These are phyloP conservation scores for Xylaria intraflava DNA, from an alignment of 495 filamentous ascomycete genomes.

Conservation along the genomic window DNA sequence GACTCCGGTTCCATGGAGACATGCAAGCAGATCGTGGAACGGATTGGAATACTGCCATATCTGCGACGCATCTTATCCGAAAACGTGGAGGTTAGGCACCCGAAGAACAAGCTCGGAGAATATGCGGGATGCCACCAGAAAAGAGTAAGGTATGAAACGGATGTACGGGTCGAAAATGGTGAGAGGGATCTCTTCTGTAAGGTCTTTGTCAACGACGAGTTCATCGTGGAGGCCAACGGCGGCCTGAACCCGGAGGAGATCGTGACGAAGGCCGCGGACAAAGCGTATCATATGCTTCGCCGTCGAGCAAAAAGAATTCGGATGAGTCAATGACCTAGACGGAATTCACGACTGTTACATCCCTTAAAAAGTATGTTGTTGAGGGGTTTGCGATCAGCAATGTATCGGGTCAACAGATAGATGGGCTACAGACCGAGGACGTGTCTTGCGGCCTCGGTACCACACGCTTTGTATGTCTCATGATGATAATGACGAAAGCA, in stretches of 20 bases:
- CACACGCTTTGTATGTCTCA: too few relatives aligned
- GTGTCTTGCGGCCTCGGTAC: too few relatives aligned
- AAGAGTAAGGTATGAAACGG: constrained; percentile 45
- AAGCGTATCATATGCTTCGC: constrained; percentile 28
- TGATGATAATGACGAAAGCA: too few relatives aligned
- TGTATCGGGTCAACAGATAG: too few relatives aligned
- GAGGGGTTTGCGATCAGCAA: too few relatives aligned
- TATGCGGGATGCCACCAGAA: constrained; percentile 39
- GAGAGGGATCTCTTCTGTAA: constrained; percentile 38
- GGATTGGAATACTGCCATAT: constrained; percentile 57
- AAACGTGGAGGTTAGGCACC: constrained; percentile 60
- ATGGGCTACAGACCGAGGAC: too few relatives aligned
- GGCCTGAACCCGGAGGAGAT: constrained; percentile 49
- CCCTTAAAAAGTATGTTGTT: too few relatives aligned
- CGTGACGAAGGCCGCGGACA: constrained; percentile 49
- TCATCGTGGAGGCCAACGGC: constrained; percentile 40
- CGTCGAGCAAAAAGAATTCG: background rate
- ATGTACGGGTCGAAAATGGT: constrained; percentile 9
- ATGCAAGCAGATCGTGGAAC: constrained; percentile 54
- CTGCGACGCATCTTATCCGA: constrained; percentile 55
- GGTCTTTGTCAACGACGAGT: constrained; percentile 44
- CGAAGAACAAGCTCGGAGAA: constrained; percentile 62
- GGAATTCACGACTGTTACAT: background rate
- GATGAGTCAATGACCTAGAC: background rate
- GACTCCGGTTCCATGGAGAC: constrained; percentile 60